phyloP scores from a whole-genome alignment of 495 filamentous ascomycete species.

The Tricharina praecox region DNA sequence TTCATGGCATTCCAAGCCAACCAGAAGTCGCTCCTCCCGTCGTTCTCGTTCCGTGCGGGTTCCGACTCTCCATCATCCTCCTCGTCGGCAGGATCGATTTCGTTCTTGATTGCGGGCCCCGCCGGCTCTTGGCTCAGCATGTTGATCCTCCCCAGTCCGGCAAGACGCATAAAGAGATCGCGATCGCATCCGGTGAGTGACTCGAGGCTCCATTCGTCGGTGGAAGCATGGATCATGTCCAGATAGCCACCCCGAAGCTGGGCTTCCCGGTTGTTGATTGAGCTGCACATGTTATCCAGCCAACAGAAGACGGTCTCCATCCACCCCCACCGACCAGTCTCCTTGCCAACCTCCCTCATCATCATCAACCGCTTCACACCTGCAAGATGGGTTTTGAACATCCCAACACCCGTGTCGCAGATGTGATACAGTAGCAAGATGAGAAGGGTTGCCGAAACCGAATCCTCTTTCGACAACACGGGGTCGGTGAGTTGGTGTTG shows the following conservation, averaged over 20 bases:
- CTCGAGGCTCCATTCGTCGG: constrained; percentile 63
- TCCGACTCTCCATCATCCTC: constrained; percentile 15
- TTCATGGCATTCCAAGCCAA: constrained; percentile 23
- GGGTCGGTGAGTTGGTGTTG: constrained; percentile 69
- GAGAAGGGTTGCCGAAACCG: constrained; percentile 71
- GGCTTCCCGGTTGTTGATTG: constrained; percentile 82
- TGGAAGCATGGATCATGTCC: constrained; percentile 46
- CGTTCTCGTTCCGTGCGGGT: constrained; percentile 18
- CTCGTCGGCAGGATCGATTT: neutral
- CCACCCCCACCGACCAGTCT: constrained; percentile 57
- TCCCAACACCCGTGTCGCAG: constrained; percentile 78
- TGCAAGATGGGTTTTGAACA: constrained; percentile 85
- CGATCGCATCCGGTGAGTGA: constrained; percentile 79
- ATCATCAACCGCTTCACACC: constrained; percentile 83
- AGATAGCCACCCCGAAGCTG: constrained; percentile 57
- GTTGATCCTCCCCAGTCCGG: constrained; percentile 67
- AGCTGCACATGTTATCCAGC: constrained; percentile 86
- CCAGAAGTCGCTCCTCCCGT: constrained; percentile 22
- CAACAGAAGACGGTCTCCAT: constrained; percentile 93
- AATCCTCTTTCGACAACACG: constrained; percentile 58
- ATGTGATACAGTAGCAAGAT: constrained; percentile 84
- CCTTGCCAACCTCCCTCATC: constrained; percentile 51
- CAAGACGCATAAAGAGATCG: constrained; percentile 58
- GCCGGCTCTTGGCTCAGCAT: constrained; percentile 53
- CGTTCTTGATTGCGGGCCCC: constrained; percentile 18